These are phyloP conservation scores for Neocallimastix lanati DNA, from an alignment of 192 early-diverging fungal genomes.

Conservation along the genomic window DNA sequence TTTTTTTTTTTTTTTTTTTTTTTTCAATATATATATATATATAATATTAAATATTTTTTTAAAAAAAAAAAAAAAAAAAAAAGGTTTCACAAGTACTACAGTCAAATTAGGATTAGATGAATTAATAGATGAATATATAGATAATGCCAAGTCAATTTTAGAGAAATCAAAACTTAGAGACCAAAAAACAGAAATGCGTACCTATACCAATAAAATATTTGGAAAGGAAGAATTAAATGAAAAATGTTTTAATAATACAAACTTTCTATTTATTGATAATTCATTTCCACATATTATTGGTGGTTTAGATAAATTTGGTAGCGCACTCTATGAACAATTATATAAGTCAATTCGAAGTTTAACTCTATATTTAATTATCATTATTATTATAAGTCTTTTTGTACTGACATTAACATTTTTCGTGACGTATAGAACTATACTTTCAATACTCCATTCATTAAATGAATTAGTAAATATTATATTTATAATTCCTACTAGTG, in stretches of 20 bases:
- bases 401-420: neutral
- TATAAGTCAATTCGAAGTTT: neutral
- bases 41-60: too few relatives aligned
- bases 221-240: too few relatives aligned
- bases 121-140: neutral
- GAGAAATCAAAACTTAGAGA: neutral
- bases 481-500: neutral
- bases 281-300: neutral
- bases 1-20: too few relatives aligned
- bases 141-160: neutral
- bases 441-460: neutral
- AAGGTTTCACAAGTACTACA: neutral
- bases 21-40: too few relatives aligned
- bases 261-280: neutral
- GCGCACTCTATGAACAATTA: neutral
- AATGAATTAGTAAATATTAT: neutral
- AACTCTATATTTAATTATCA: neutral
- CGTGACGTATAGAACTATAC: neutral
- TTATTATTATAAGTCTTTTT: neutral
- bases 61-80: too few relatives aligned
- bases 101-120: neutral
- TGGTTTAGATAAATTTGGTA: neutral
- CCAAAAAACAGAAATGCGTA: neutral
- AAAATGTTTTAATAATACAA: too few relatives aligned
- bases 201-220: neutral